Evolutionary conservation across 2,329 filamentous ascomycete species (phyloP).

Genomic region (Tolypocladium sp.): DNA sequence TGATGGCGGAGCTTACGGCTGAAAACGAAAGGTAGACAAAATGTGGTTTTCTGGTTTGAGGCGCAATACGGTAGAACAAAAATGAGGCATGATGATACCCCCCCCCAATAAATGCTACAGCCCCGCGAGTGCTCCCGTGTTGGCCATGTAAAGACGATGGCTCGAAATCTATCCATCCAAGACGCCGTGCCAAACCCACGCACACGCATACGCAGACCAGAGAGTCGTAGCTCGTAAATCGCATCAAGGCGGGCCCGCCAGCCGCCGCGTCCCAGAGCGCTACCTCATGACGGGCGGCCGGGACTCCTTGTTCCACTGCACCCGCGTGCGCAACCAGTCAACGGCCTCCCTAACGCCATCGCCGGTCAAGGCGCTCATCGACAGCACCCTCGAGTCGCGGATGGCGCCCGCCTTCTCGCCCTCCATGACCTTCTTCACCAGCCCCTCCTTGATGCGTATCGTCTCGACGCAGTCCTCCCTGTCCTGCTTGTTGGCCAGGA

Average conservation of each 20-base stretch:
- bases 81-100: conserved; percentile 8
- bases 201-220: not conserved
- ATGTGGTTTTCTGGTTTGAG: not conserved
- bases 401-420: conserved; percentile 81
- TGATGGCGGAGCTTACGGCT: conserved; percentile 68
- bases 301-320: conserved; percentile 94
- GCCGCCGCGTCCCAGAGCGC: conserved; percentile 11
- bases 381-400: conserved; percentile 82
- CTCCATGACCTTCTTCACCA: conserved; percentile 93
- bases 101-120: conserved; percentile 1
- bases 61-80: conserved; percentile 1
- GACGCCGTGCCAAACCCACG: conserved; percentile 4
- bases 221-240: conserved; percentile 4
- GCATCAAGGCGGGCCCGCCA: not conserved
- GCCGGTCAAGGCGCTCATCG: conserved; percentile 81
- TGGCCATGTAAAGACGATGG: not conserved
- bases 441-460: conserved; percentile 90
- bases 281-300: conserved; percentile 89
- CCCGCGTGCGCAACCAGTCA: conserved; percentile 88
- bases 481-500: conserved; percentile 96
- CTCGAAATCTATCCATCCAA: conserved; percentile 4
- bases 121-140: not conserved
- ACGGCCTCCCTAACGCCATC: conserved; percentile 88
- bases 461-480: conserved; percentile 96
- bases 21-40: conserved; percentile 62